phyloP scores from a whole-genome alignment of 2,329 filamentous ascomycete genomes.

The Aspergillus candidus region DNA sequence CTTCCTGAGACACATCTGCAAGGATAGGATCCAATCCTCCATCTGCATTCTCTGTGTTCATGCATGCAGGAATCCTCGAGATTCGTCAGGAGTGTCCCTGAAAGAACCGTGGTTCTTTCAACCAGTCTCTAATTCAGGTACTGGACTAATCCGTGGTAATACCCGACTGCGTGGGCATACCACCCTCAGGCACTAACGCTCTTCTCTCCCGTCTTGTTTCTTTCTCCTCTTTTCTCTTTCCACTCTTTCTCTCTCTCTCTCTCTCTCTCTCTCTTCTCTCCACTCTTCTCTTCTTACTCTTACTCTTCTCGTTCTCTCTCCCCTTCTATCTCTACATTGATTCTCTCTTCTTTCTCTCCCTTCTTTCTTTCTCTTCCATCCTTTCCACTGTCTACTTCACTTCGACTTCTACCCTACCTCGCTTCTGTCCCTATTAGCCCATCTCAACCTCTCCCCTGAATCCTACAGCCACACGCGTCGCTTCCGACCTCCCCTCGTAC shows the following conservation, averaged over 20 bases:
- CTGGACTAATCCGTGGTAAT: too few species aligned
- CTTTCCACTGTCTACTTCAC: constrained; percentile 2
- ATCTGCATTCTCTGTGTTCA: too few species aligned
- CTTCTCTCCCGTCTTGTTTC: constrained; percentile 4
- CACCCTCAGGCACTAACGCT: constrained; percentile 1
- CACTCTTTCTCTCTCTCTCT: constrained; percentile 1
- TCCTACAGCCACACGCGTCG: constrained; percentile 16
- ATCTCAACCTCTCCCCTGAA: constrained; percentile 7
- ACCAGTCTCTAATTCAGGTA: too few species aligned
- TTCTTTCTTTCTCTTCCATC: constrained; percentile 4
- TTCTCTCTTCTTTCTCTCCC: not conserved
- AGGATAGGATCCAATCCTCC: too few species aligned
- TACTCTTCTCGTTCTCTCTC: not conserved
- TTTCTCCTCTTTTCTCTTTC: constrained; percentile 4
- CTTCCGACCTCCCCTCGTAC: constrained; percentile 11
- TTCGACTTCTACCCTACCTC: constrained; percentile 4
- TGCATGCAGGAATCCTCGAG: too few species aligned
- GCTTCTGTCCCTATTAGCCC: not conserved
- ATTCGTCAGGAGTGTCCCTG: too few species aligned
- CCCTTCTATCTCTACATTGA: not conserved
- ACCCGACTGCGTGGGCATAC: too few species aligned
- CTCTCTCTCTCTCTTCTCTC: not conserved
- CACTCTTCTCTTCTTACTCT: not conserved
- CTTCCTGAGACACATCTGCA: too few species aligned
- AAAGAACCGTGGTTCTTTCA: too few species aligned